Conservation (phyloP, 2,329 filamentous ascomycete species). For the Onygenales sp. region DNA sequence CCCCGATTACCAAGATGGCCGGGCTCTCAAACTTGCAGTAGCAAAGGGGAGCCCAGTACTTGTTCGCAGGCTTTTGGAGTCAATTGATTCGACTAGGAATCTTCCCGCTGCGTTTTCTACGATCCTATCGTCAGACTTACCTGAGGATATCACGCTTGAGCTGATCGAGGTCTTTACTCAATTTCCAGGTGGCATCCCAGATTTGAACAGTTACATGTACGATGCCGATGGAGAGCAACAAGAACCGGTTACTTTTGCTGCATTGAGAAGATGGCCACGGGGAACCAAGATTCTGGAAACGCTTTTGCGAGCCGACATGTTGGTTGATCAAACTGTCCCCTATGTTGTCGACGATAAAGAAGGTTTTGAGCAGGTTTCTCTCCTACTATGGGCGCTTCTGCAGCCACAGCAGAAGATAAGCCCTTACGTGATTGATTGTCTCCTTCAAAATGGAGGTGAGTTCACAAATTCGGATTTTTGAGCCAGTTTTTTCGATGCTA, state of each 20-base stretch:
- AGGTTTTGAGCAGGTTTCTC: slow-evolving; percentile 46
- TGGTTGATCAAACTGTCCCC: slow-evolving; percentile 46
- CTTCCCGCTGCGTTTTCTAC: slow-evolving; percentile 47
- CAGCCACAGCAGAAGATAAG: slow-evolving; percentile 56
- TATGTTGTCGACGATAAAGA: slow-evolving; percentile 38
- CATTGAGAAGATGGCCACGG: slow-evolving; percentile 46
- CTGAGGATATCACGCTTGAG: slow-evolving; percentile 43
- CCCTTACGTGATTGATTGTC: slow-evolving; percentile 46
- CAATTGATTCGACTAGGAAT: slow-evolving; percentile 26
- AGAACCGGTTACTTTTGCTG: slow-evolving; percentile 43
- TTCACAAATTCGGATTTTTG: not conserved
- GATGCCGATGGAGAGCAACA: slow-evolving; percentile 37
- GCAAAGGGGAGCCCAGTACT: slow-evolving; percentile 42
- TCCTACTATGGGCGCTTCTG: slow-evolving; percentile 52
- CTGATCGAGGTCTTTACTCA: slow-evolving; percentile 43
- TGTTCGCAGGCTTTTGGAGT: slow-evolving; percentile 4
- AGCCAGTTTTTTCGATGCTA: slow-evolving; percentile 7
- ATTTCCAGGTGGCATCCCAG: slow-evolving; percentile 3
- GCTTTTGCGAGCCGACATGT: slow-evolving; percentile 49
- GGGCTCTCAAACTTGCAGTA: slow-evolving; percentile 42
- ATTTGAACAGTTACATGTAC: slow-evolving; percentile 26
- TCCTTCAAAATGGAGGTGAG: slow-evolving; percentile 41
- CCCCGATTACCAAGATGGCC: slow-evolving; percentile 44
- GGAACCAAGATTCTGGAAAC: slow-evolving; percentile 44
- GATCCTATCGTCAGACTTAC: slow-evolving; percentile 44